Conservation (phyloP, 2,329 filamentous ascomycete genomes). For the Nothopassalora personata region DNA sequence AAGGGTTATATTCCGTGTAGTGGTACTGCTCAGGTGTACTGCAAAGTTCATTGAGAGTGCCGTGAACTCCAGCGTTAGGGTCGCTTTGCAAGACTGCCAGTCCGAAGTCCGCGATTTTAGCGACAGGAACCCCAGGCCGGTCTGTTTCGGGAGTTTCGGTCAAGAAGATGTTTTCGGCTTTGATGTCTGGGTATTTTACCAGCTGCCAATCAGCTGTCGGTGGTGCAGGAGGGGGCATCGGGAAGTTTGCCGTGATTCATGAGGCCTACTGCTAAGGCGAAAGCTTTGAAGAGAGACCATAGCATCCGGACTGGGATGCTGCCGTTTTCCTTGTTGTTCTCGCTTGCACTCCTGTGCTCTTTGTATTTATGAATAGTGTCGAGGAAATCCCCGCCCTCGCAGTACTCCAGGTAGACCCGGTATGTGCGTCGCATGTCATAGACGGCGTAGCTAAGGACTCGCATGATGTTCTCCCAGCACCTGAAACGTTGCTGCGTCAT, state of each 20-base stretch:
- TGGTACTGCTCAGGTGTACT: neutral
- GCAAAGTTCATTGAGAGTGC: neutral
- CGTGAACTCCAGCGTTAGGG: neutral
- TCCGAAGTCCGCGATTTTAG: constrained; percentile 11
- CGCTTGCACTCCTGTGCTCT: neutral
- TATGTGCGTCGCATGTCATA: neutral
- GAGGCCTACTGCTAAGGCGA: constrained; percentile 6
- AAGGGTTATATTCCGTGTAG: neutral
- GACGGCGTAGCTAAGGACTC: neutral
- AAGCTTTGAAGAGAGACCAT: constrained; percentile 8
- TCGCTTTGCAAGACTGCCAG: neutral
- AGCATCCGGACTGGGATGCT: constrained; percentile 1
- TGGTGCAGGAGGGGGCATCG: neutral
- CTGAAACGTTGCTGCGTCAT: neutral
- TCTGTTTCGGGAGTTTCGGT: neutral
- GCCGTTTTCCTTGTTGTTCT: neutral
- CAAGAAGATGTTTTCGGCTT: constrained; percentile 10
- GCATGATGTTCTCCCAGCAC: neutral
- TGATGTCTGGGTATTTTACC: constrained; percentile 8
- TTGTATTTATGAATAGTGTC: neutral
- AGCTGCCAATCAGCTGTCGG: neutral
- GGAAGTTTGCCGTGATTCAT: constrained; percentile 3
- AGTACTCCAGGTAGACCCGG: neutral
- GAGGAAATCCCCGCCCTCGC: neutral
- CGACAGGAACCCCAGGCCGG: constrained; percentile 1